These are phyloP conservation scores for Petunia secreta DNA, from an alignment of 257 asterid species.

Conservation along the genomic window DNA sequence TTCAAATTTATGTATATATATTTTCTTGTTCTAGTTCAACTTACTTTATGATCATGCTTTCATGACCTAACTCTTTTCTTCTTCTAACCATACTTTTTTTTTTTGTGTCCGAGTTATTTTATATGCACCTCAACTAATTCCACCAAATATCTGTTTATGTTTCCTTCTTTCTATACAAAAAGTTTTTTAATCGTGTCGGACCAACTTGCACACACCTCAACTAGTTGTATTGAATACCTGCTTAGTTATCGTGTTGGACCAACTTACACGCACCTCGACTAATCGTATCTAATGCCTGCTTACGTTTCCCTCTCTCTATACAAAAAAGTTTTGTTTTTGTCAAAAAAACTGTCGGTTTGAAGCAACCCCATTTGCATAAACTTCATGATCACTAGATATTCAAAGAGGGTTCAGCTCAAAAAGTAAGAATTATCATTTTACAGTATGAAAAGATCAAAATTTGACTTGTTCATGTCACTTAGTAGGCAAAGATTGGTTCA, in stretches of 20 bases:
- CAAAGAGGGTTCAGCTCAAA: neutral
- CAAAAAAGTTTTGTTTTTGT: neutral
- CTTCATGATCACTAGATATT: constrained; percentile 31
- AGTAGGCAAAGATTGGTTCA: constrained; percentile 68
- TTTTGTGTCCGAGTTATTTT: too few relatives aligned
- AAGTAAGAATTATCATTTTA: neutral
- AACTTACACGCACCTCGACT: too few relatives aligned
- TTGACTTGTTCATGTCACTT: constrained; percentile 56
- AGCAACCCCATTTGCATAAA: neutral
- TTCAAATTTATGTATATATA: constrained; percentile 1
- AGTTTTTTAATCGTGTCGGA: neutral
- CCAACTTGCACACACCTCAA: neutral
- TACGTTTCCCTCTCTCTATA: neutral
- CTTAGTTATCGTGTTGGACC: too few relatives aligned
- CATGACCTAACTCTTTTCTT: constrained; percentile 33
- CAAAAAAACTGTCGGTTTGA: constrained; percentile 19
- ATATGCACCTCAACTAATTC: too few relatives aligned
- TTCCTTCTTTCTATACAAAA: neutral
- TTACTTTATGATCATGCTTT: constrained; percentile 25
- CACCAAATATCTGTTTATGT: too few relatives aligned
- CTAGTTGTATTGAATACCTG: neutral
- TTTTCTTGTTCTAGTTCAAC: neutral
- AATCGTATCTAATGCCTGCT: too few relatives aligned
- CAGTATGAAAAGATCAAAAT: constrained; percentile 66
- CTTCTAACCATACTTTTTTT: neutral